Evolutionary conservation across 306 rosid species (phyloP).

Genomic region (Rubus idaeus): DNA sequence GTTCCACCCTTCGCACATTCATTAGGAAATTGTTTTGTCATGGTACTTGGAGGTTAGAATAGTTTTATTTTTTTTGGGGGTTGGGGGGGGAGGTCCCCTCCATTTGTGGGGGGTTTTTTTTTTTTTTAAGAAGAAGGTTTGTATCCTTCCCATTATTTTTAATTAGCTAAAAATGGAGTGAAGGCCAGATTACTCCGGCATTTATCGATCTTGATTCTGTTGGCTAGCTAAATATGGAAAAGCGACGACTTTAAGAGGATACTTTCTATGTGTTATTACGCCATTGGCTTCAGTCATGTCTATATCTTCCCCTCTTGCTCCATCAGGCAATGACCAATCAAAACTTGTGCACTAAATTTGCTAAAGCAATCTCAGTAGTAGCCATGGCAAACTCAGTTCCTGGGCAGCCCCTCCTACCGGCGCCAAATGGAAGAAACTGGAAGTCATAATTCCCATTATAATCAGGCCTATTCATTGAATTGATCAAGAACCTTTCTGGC

Average conservation of each 20-base stretch:
- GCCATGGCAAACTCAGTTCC: slow-evolving; percentile 33
- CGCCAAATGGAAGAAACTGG: slow-evolving; percentile 40
- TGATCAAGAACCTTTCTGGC: slow-evolving; percentile 23
- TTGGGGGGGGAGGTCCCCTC: no score
- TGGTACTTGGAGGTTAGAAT: no score
- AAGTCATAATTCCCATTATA: slow-evolving; percentile 31
- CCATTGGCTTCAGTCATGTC: slow-evolving; percentile 41
- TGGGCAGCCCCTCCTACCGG: slow-evolving; percentile 22
- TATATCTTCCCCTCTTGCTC: slow-evolving; percentile 20
- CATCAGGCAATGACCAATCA: slow-evolving; percentile 30
- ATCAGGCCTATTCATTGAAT: background rate
- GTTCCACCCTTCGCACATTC: no score
- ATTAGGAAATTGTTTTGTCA: no score
- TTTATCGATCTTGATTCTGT: no score
- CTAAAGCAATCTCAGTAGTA: slow-evolving; percentile 27
- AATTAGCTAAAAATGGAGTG: no score
- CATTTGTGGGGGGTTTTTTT: no score
- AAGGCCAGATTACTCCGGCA: no score
- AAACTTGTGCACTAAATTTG: slow-evolving; percentile 35
- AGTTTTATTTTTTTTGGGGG: no score
- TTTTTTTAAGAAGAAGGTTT: no score
- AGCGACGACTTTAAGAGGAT: slow-evolving; percentile 36
- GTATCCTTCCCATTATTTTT: no score
- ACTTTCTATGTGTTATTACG: slow-evolving; percentile 18
- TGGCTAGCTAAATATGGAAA: background rate